These are phyloP conservation scores for Dictyophora rubrovolvata DNA, from an alignment of 768 basidiomycete genomes.

Conservation along the genomic window DNA sequence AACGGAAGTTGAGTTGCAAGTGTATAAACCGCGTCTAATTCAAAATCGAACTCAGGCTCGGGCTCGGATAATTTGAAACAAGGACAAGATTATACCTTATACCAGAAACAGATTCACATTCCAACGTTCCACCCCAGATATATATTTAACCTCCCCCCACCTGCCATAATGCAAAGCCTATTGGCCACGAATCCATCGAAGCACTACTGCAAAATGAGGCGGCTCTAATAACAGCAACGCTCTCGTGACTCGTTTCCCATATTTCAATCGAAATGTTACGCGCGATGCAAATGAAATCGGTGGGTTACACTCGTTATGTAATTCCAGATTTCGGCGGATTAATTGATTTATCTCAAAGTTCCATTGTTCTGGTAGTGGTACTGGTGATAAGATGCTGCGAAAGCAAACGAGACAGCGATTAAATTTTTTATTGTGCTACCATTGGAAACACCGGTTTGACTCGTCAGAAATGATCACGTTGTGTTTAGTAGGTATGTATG, in stretches of 20 bases:
- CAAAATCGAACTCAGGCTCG: too few relatives aligned
- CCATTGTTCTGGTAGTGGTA: slow-evolving; percentile 30
- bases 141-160: slow-evolving; percentile 70
- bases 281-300: slow-evolving; percentile 36
- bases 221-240: slow-evolving; percentile 60
- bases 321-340: slow-evolving; percentile 4
- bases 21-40: too few relatives aligned
- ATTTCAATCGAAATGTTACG: slow-evolving; percentile 57
- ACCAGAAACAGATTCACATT: too few relatives aligned
- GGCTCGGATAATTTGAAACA: too few relatives aligned
- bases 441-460: background rate
- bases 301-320: background rate
- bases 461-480: too few relatives aligned
- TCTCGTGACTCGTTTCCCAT: slow-evolving; percentile 60
- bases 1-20: too few relatives aligned
- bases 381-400: background rate
- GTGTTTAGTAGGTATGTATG: too few relatives aligned
- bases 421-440: background rate
- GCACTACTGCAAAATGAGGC: slow-evolving; percentile 68
- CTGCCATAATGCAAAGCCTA: slow-evolving; percentile 55
- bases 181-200: slow-evolving; percentile 51
- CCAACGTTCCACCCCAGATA: too few relatives aligned
- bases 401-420: background rate
- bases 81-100: too few relatives aligned
- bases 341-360: slow-evolving; percentile 19